Evolutionary conservation across 495 filamentous ascomycete species (phyloP), one percentile per base, ranked within the genome.

Genomic region (Staphylotrichum tortipilum): DNA sequence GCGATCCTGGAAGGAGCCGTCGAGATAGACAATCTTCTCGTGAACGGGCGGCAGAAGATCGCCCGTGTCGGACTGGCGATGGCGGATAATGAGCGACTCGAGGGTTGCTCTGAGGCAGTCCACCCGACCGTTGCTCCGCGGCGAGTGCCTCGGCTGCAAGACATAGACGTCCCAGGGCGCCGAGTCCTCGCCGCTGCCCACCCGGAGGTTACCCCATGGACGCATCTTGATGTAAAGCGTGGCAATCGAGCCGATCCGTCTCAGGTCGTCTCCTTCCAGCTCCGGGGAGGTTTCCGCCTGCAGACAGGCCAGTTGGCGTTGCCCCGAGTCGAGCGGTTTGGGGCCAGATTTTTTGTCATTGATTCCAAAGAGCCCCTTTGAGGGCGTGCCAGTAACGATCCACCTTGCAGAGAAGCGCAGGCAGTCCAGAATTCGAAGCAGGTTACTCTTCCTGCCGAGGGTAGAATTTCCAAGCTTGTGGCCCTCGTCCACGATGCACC

Each of bases 361-460:
- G 1, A 94, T 75, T 2, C 89, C 87, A 34, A 86, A 81, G 1
- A 97, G 73, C 34, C 88, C 83, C 50, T 78, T 82, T 9, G 89
- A 86, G 12, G 91, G 91, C 0, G 91, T 97, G 45, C 90, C 91
- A 2, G 88, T 92, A 3, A 95, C 86, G 14, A 95, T 78, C 91
- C 91, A 97, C 18, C 84, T 79, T 10, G 86, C 76, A 29, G 88
- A 79, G 19, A 88, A 75, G 26, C 78, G 74, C 6, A 97, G 71
- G 40, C 76, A 72, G 18, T 84, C 77, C 0, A 91, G 69, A 8
- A 88, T 75, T 24, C 76, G 71, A 31, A 84, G 77, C 31, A 89
- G 73, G 38, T 85, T 83, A 14, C 78, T 83, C 48, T 75, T 79
- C 30, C 69, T 69, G 12, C 76, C 78, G 15, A 69, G 64, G 5